Conservation (phyloP, 1,284 basidiomycete genomes). For the Naganishia cerealis region DNA sequence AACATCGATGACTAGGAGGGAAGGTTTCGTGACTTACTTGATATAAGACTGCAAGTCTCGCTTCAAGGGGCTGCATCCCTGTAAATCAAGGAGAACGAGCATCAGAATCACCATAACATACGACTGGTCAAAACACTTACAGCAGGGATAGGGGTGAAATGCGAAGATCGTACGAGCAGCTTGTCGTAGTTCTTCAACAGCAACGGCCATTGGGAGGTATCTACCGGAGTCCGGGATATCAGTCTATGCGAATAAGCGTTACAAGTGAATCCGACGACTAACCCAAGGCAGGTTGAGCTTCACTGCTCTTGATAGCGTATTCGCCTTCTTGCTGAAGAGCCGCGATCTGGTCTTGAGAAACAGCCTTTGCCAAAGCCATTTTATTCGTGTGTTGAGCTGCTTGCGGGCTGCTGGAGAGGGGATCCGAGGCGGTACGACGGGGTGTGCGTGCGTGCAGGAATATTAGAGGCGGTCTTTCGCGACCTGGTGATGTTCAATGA, state of each 20-base stretch:
- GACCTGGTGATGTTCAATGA: conserved; percentile 30
- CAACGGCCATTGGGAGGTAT: conserved; percentile 96
- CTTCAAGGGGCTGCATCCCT: conserved; percentile 85
- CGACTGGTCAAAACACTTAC: conserved; percentile 37
- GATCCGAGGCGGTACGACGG: background rate
- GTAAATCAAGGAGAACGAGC: conserved; percentile 43
- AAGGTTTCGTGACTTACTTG: conserved; percentile 61
- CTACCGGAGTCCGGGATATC: conserved; percentile 45
- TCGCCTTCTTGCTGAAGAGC: conserved; percentile 61
- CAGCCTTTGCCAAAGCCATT: conserved; percentile 25
- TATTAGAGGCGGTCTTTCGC: conserved; percentile 20
- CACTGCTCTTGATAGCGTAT: conserved; percentile 79
- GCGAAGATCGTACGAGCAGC: conserved; percentile 85
- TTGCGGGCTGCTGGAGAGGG: background rate
- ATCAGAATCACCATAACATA: background rate
- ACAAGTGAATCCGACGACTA: conserved; percentile 32
- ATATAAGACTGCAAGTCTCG: conserved; percentile 87
- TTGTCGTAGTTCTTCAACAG: conserved; percentile 99
- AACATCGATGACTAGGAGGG: background rate
- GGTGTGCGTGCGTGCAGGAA: conserved; percentile 3
- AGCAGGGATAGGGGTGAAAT: conserved; percentile 94
- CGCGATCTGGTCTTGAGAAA: conserved; percentile 40
- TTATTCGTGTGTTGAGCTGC: background rate
- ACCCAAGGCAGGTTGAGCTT: conserved; percentile 66
- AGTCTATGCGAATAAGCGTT: background rate